A percentile compares a stretch with the other conserved stretches of the same genome.
Evolutionary conservation across 75 land plant genomes (phyloP).

Genomic region (Picea glauca): DNA sequence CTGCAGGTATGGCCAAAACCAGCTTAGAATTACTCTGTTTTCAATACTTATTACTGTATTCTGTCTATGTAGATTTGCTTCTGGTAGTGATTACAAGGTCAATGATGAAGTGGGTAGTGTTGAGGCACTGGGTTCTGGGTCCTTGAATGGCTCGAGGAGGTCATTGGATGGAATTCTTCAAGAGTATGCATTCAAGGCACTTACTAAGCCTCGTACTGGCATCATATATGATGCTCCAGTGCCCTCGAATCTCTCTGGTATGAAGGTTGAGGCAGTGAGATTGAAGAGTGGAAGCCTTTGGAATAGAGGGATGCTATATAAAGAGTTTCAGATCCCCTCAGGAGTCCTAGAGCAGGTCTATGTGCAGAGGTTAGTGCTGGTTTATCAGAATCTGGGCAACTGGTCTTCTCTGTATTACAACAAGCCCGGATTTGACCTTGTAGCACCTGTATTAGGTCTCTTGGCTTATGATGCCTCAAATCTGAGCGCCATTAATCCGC

Average conservation of each 20-base stretch:
- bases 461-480: slow-evolving; percentile 62
- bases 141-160: slow-evolving; percentile 20
- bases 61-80: slow-evolving; percentile 6
- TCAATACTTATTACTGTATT: background rate
- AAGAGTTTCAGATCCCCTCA: slow-evolving; percentile 44
- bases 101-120: background rate
- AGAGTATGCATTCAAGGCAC: slow-evolving; percentile 52
- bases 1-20: background rate
- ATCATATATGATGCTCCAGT: slow-evolving; percentile 29
- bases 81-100: background rate
- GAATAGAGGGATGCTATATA: slow-evolving; percentile 35
- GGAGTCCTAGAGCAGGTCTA: slow-evolving; percentile 43
- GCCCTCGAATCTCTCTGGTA: slow-evolving; percentile 49
- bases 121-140: background rate
- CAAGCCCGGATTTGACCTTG: slow-evolving; percentile 33
- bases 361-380: slow-evolving; percentile 58
- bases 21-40: background rate
- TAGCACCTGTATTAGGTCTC: slow-evolving; percentile 65
- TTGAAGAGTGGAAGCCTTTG: slow-evolving; percentile 70
- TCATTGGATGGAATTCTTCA: slow-evolving; percentile 48
- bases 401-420: slow-evolving; percentile 39
- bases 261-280: slow-evolving; percentile 45
- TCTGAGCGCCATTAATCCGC: slow-evolving; percentile 42
- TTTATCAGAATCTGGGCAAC: slow-evolving; percentile 74
- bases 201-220: slow-evolving; percentile 58